Conservation (phyloP, 208 protist species). For the Trypanosoma brucei region DNA sequence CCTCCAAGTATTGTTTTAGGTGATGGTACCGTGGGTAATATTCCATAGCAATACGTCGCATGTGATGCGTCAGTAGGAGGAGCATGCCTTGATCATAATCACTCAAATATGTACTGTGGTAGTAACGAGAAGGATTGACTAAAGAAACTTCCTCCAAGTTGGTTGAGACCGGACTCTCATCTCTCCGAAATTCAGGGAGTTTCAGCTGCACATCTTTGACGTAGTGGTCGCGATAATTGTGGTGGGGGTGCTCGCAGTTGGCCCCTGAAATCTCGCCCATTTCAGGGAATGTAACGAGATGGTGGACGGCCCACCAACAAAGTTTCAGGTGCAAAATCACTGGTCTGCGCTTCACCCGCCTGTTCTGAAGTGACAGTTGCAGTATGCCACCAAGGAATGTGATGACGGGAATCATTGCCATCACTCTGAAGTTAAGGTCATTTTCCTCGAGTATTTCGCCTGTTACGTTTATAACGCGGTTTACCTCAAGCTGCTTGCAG, state of each 20-base stretch:
- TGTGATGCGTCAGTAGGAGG: slow-evolving; percentile 63
- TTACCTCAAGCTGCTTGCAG: slow-evolving; percentile 69
- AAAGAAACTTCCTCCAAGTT: not conserved
- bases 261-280: not conserved
- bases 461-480: slow-evolving; percentile 66
- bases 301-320: slow-evolving; percentile 55
- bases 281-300: slow-evolving; percentile 47
- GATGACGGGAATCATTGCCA: slow-evolving; percentile 65
- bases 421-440: slow-evolving; percentile 79
- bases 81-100: slow-evolving; percentile 76
- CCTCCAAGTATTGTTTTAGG: slow-evolving; percentile 52
- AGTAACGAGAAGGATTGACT: no score
- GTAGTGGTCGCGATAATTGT: no score
- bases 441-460: slow-evolving; percentile 78
- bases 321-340: slow-evolving; percentile 51
- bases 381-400: slow-evolving; percentile 19
- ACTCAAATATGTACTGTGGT: slow-evolving; percentile 16
- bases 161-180: not conserved
- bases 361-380: slow-evolving; percentile 28
- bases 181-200: no score
- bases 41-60: slow-evolving; percentile 45
- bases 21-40: slow-evolving; percentile 42
- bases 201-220: no score
- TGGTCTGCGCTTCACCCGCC: slow-evolving; percentile 30
- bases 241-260: not conserved